Evolutionary conservation across 805 yeast species (phyloP), one percentile per base, ranked within the genome.

Genomic region (Kodamaea kakaduensis): DNA sequence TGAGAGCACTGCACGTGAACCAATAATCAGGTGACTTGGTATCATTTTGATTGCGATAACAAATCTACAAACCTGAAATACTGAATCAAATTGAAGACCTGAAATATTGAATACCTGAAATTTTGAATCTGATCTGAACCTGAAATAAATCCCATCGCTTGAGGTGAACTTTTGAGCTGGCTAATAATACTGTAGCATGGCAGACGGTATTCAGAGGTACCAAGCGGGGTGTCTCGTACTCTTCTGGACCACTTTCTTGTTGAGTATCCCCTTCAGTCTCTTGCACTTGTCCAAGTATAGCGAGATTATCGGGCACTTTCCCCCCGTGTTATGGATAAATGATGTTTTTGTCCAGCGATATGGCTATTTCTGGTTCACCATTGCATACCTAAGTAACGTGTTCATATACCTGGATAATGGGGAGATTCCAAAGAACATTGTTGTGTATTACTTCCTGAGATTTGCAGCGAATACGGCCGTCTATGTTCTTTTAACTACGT

Each of bases 361-460:
- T 32, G 68, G 68, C 6, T 57, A 52, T 30, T n/a, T 51, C 2
- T 55, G 59, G 58, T 59, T 61, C 32, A 46, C 59, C 3, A 10
- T 50, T 2, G 48, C 33, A 6, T 52, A 44, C 31, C 43, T 44
- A n/a, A 29, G 48, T 4, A 31, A 41, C 13, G 19, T 40, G n/a
- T 25, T 43, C 9, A 31, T 39, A 0, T 36, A 42, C 34, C 38
- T 32, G 18, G 13, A 18, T 9, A 28, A 28, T 18, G 31, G 28
- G 13, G 27, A 24, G 9, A 12, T 38, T 6, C 39, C 47, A 9
- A 25, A 16, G 5, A 25, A 27, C 12, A 31, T 30, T 12, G 25
- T 38, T 18, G 14, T 25, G 9, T 26, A 32, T 16, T 38, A 33
- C 19, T 9, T 35, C 1, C 23, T 38, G 20, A 43, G 34, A 23